These are phyloP conservation scores for Withania somnifera DNA, from an alignment of 305 asterid genomes.

Conservation along the genomic window DNA sequence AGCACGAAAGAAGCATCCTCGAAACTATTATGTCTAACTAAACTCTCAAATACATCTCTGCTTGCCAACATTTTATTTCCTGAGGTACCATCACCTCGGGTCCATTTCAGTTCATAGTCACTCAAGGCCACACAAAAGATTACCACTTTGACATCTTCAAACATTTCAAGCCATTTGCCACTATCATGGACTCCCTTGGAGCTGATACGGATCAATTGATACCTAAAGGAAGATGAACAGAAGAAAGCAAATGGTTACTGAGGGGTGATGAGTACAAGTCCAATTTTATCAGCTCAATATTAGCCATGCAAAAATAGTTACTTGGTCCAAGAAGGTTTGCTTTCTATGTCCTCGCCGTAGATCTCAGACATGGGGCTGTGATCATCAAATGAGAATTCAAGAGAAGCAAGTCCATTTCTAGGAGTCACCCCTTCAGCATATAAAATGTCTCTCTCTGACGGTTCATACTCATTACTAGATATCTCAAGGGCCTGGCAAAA, in stretches of 20 bases:
- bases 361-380: conserved; percentile 35
- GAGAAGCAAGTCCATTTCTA: conserved; percentile 46
- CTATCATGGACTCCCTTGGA: conserved; percentile 30
- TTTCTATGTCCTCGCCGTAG: conserved; percentile 14
- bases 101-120: conserved; percentile 42
- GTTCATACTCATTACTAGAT: conserved; percentile 60
- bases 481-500: conserved; percentile 49
- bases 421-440: conserved; percentile 63
- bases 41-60: conserved; percentile 39
- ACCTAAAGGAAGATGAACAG: conserved; percentile 24
- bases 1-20: conserved; percentile 46
- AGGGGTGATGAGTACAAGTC: background rate
- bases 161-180: conserved; percentile 62
- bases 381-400: conserved; percentile 51
- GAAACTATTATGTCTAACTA: conserved; percentile 34
- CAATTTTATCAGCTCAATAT: background rate
- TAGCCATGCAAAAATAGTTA: conserved; percentile 18
- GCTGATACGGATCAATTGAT: conserved; percentile 46
- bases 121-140: conserved; percentile 49
- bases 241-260: background rate
- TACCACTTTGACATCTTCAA: conserved; percentile 37
- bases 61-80: conserved; percentile 53
- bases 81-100: conserved; percentile 5
- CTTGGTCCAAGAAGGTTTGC: conserved; percentile 32
- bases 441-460: conserved; percentile 55